Evolutionary conservation across 1,284 basidiomycete species (phyloP), one percentile per base, ranked within the genome.

Genomic region (Sanghuangporus baumii): DNA sequence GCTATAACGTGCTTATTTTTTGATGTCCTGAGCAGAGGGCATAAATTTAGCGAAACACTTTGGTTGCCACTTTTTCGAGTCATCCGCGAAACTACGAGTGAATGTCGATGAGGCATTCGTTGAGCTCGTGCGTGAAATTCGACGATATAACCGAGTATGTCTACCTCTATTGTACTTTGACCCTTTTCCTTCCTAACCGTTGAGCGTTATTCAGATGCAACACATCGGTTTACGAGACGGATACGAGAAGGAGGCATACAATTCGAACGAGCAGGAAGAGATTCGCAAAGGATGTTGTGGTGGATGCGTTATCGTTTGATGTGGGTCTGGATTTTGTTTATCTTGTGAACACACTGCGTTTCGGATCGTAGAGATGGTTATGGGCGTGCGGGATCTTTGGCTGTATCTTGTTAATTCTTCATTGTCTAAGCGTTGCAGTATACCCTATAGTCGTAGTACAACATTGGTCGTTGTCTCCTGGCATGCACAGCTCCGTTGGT

Each of bases 61-160:
- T 74, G 91, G 90, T 55, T 98, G 95, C 79, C 92, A 90, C 70
- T 98, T 97, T 76, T 96, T 99, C 69, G 97, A 99, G 78, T 98
- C 97, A 1, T 98, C 96, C 20, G 97, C 96, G 60, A 99, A 99
- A 80, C 93, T 96, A 72, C 85, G 96, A 57, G 92, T 97, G 76
- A 98, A 98, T 71, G 97, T 99, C 58, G 97, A 99, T 71, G 96
- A 99, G 77, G 94, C 95, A 18, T 99, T 99, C 79, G 89, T 85
- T 73, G 91, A 93, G 67, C 88, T 99, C 64, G 97, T 99, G 46
- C 88, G 96, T 55, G 95, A 98, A 76, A 99, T 99, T 71, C 83
- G 97, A 69, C 89, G 90, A 74, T 97, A 95, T 78, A 98, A 98
- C 83, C 95, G 92, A 81, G 93, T 86, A 52, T 55, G 76, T 67